Evolutionary conservation across 1,284 basidiomycete genomes (phyloP).

Genomic region (Erythrobasidium hasegawianum): DNA sequence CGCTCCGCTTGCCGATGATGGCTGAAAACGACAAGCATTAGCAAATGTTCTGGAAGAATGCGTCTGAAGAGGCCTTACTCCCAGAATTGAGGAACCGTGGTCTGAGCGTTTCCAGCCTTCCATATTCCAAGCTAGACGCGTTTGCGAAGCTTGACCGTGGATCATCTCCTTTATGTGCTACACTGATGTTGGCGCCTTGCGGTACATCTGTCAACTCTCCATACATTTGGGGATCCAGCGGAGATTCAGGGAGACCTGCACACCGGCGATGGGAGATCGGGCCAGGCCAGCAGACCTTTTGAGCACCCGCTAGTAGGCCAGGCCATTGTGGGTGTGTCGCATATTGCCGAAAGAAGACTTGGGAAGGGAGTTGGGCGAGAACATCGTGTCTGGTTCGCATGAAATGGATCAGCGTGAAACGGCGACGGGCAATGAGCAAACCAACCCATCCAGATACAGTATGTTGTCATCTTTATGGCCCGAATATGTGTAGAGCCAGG

Average conservation of each 20-base stretch:
- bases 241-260: slow-evolving; percentile 1
- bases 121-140: neutral
- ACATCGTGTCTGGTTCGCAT: slow-evolving; percentile 14
- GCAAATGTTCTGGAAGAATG: neutral
- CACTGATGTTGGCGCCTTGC: neutral
- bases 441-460: slow-evolving; percentile 19
- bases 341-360: slow-evolving; percentile 21
- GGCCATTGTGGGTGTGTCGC: slow-evolving; percentile 6
- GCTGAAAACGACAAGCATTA: neutral
- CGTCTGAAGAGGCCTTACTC: neutral
- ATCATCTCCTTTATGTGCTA: too few relatives aligned
- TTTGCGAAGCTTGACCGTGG: too few relatives aligned
- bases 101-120: slow-evolving; percentile 6
- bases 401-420: neutral
- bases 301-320: slow-evolving; percentile 5
- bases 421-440: neutral
- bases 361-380: slow-evolving; percentile 11
- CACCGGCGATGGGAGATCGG: neutral
- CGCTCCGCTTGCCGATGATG: slow-evolving; percentile 1
- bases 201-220: neutral
- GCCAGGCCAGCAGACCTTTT: slow-evolving; percentile 8
- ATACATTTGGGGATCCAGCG: slow-evolving; percentile 3
- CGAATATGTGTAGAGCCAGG: slow-evolving; percentile 4
- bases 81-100: slow-evolving; percentile 18
- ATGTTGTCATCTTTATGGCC: slow-evolving; percentile 19